Base-by-base conservation (phyloP, 2,329 filamentous ascomycete genomes). In the Bertia moriformis region DNA sequence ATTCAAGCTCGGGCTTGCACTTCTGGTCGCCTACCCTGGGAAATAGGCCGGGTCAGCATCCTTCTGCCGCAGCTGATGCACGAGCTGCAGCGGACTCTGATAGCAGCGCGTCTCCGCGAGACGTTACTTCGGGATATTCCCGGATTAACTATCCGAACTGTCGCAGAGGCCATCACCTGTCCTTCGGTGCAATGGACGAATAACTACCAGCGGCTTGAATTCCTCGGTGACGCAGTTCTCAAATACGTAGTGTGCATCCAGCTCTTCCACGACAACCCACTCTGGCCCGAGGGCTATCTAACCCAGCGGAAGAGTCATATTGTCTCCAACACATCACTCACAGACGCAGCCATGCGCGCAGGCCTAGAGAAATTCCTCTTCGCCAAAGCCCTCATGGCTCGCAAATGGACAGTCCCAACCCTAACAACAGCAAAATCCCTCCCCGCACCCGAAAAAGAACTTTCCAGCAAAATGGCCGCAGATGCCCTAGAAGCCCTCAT, bases 161-260 rank as follows among this genome's bases (percentile, higher is more conserved):
- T 35, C 17, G 10, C 10, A 35, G 32, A 35, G 7, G 32, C 32
- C 7, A 35, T 35, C 12, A 35, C 32, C 12, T 7, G 10, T 10
- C 32, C 32, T 10, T 35, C 32, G 32, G 10, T 15, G 10, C 15
- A 17, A 12, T 35, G 32, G 15, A 10, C 32, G 15, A 35, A 15
- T 15, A 35, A 35, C 17, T 35, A 35, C 17, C 32, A 35, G 17
- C 32, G 32, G 7, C 15, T 35, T 7, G 32, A 35, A 35, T 35
- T 14, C 17, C 15, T 35, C 15, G 32, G 32, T 18, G 32, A 35
- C 17, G 10, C 7, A 7, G 15, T 35, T 7, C 15, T 35, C 12
- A 35, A 35, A 35, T 35, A 10, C 32, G 10, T 18, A 14, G 10
- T 35, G 32, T 12, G 32, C 32, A 35, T 35, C 10, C 32, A 35